Conservation (phyloP, 2,329 filamentous ascomycete species). For the Calonectria naviculata region DNA sequence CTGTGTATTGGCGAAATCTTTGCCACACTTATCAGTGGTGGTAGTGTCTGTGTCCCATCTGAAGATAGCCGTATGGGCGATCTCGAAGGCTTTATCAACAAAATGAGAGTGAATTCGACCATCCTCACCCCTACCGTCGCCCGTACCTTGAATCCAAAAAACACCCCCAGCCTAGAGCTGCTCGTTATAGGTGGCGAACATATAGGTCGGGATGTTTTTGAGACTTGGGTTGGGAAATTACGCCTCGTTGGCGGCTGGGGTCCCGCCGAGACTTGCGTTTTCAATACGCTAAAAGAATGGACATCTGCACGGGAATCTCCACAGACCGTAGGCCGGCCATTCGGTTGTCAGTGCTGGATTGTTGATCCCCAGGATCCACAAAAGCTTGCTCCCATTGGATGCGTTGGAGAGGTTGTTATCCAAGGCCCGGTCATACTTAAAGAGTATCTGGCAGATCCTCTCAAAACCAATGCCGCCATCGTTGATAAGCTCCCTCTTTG, state of each 20-base stretch:
- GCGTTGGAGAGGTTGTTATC: slow-evolving; percentile 39
- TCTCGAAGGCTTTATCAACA: slow-evolving; percentile 26
- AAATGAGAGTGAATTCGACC: neutral
- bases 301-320: neutral
- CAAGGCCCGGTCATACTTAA: slow-evolving; percentile 40
- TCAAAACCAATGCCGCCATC: slow-evolving; percentile 33
- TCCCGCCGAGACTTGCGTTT: slow-evolving; percentile 24
- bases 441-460: slow-evolving; percentile 55
- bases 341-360: slow-evolving; percentile 33
- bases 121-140: neutral
- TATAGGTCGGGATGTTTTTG: slow-evolving; percentile 8
- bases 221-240: slow-evolving; percentile 26
- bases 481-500: neutral
- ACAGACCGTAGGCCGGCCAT: neutral
- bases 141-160: neutral
- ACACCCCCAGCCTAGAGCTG: neutral
- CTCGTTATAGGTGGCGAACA: slow-evolving; percentile 27
- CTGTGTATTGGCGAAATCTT: slow-evolving; percentile 33
- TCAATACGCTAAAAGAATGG: neutral
- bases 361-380: slow-evolving; percentile 34
- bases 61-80: slow-evolving; percentile 32
- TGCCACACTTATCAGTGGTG: slow-evolving; percentile 15
- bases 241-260: slow-evolving; percentile 28
- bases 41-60: slow-evolving; percentile 35
- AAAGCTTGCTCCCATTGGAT: slow-evolving; percentile 28